A percentile compares a stretch with the other conserved stretches of the same genome.
Evolutionary conservation across 768 basidiomycete genomes (phyloP).

Genomic region (Lactifluus volemus): DNA sequence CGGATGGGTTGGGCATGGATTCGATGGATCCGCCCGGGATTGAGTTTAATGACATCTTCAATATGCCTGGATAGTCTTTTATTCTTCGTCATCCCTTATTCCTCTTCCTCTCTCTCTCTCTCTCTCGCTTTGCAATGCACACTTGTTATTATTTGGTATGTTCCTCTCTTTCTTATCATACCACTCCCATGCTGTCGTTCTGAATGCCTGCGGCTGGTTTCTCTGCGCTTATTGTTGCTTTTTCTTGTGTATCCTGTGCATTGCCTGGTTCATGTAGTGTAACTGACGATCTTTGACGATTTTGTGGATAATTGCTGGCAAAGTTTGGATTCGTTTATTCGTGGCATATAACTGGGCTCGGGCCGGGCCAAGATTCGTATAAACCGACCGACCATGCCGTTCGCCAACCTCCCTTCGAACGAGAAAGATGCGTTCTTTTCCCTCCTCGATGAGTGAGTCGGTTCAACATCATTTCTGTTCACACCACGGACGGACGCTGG

Average conservation of each 20-base stretch:
- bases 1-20: slow-evolving; percentile 13
- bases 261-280: slow-evolving; percentile 12
- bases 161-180: not conserved
- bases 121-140: not conserved
- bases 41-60: slow-evolving; percentile 20
- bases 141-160: not conserved
- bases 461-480: not conserved
- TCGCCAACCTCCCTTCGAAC: slow-evolving; percentile 50
- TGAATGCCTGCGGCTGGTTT: not conserved
- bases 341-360: not conserved
- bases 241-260: not conserved
- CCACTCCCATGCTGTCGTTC: not conserved
- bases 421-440: slow-evolving; percentile 81
- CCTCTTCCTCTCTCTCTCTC: too few relatives aligned
- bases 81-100: not conserved
- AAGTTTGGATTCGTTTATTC: too few relatives aligned
- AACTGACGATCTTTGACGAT: slow-evolving; percentile 14
- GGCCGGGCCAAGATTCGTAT: too few relatives aligned
- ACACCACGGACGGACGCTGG: not conserved
- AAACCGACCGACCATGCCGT: slow-evolving; percentile 43
- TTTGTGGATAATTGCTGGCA: not conserved
- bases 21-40: slow-evolving; percentile 17
- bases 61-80: slow-evolving; percentile 11
- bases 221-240: not conserved
- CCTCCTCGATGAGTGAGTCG: slow-evolving; percentile 62